Base-by-base conservation (phyloP, 208 protist species). In the Crithidia bombi region DNA sequence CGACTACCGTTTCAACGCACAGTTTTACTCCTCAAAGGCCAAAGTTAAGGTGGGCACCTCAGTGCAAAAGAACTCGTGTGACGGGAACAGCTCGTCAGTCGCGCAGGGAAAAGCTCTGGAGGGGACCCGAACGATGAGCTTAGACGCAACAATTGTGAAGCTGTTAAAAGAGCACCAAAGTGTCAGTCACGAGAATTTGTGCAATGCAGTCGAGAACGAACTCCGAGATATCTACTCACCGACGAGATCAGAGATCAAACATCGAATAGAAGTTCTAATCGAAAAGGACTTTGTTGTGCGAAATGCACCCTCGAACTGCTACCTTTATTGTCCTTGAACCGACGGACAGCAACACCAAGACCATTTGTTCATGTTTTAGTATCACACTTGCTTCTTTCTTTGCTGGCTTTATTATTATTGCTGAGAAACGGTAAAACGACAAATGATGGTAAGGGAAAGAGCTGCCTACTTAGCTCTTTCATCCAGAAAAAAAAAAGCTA, bases 111-210 rank as follows among this genome's bases (percentile, higher is more conserved):
- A 59, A 32, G 44, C 56, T 1, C 51, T 75, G 44, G 75, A 87
- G 14, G 67, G 63, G 15, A 59, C 73, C 32, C 62, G 72, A 52
- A 78, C 75, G 11, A 74, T 76, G 39, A 83, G 73, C 59, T 49
- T 93, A 25, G 86, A 95, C 52, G 76, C 83, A n/a, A 82, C 54
- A 21, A 85, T 93, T 64, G 74, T 92, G 1, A 85, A 85, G 36
- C 58, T 87, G 19, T 70, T 95, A 47, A 95, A 95, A 47, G 72
- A 59, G 19, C 61, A 81, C n/a, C 82, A 81, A 41, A 80, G 57
- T n/a, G 55, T 90, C 32, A 73, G 76, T 21, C 83, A 91, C 65
- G 57, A 79, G 21, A 67, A 68, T 56, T 66, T 96, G n/a, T 92
- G 79, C 54, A 33, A 56, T 21, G 38, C 41, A 12, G 75, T 93